These are phyloP conservation scores for Leishmania amazonensis DNA, from an alignment of 208 protist genomes.

Conservation along the genomic window DNA sequence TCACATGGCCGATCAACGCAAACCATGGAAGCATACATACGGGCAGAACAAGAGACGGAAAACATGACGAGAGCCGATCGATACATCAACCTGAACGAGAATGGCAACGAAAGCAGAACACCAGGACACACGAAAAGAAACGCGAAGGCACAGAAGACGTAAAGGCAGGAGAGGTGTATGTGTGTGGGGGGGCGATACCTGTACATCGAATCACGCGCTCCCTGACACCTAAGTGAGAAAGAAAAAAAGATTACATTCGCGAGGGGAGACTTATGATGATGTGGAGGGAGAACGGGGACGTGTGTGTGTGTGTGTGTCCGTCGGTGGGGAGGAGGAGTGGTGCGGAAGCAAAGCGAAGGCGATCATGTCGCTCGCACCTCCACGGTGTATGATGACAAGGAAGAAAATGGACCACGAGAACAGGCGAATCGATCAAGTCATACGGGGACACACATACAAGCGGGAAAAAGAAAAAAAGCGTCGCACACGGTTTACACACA, in stretches of 20 bases:
- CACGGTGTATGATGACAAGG: neutral
- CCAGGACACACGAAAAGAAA: neutral
- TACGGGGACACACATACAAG: neutral
- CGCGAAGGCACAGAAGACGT: neutral
- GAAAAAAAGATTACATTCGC: neutral
- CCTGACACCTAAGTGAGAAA: neutral
- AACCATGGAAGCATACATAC: neutral
- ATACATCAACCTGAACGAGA: neutral
- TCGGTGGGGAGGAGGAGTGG: neutral
- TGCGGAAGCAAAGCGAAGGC: neutral
- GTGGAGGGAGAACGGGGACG: neutral
- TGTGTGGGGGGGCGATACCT: neutral
- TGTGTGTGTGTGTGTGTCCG: neutral
- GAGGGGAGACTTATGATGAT: neutral
- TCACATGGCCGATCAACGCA: neutral
- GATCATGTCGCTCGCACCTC: neutral
- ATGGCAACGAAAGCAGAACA: neutral
- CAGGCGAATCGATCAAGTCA: neutral
- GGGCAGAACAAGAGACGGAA: neutral
- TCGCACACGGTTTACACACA: neutral
- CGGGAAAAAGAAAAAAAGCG: neutral
- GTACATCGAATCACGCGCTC: neutral
- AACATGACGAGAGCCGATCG: neutral
- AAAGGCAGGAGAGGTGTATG: neutral
- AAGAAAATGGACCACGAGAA: neutral